These are phyloP conservation scores for Kewa caespitosa DNA, from an alignment of 179 eudicot species.

Conservation along the genomic window DNA sequence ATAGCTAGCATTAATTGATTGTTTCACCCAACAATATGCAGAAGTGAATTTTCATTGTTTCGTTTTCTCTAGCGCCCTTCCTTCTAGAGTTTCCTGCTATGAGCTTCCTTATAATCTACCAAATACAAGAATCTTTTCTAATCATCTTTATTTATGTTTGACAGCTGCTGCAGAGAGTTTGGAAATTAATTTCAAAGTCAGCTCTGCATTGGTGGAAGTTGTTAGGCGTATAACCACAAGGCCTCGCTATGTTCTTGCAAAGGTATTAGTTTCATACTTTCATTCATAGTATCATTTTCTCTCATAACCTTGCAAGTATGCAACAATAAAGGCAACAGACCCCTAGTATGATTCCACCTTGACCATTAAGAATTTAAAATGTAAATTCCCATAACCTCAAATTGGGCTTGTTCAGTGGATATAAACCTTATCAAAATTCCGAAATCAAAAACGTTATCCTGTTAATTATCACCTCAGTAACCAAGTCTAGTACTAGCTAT, in stretches of 20 bases:
- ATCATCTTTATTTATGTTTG: constrained; percentile 3
- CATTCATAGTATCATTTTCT: background rate
- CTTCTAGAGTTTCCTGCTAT: background rate
- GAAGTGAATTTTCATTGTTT: background rate
- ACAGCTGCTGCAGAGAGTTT: constrained; percentile 91
- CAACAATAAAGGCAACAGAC: too few species aligned
- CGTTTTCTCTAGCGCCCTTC: background rate
- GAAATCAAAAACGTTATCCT: too few species aligned
- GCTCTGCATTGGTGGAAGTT: constrained; percentile 97
- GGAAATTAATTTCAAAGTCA: constrained; percentile 90
- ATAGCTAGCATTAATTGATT: background rate
- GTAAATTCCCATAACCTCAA: too few species aligned
- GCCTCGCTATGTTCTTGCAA: constrained; percentile 95
- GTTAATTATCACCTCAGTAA: too few species aligned
- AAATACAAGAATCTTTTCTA: constrained; percentile 1
- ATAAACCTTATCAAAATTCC: too few species aligned
- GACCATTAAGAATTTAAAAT: too few species aligned
- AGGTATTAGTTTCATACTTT: constrained; percentile 48
- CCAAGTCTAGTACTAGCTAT: too few species aligned
- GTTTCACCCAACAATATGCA: too few species aligned
- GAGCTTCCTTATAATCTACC: constrained; percentile 4
- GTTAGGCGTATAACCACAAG: constrained; percentile 70
- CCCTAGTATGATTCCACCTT: too few species aligned
- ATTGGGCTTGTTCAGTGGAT: too few species aligned
- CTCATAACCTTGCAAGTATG: background rate